phyloP scores from a whole-genome alignment of 176 grass and related monocot genomes.

The Thalia dealbata region DNA sequence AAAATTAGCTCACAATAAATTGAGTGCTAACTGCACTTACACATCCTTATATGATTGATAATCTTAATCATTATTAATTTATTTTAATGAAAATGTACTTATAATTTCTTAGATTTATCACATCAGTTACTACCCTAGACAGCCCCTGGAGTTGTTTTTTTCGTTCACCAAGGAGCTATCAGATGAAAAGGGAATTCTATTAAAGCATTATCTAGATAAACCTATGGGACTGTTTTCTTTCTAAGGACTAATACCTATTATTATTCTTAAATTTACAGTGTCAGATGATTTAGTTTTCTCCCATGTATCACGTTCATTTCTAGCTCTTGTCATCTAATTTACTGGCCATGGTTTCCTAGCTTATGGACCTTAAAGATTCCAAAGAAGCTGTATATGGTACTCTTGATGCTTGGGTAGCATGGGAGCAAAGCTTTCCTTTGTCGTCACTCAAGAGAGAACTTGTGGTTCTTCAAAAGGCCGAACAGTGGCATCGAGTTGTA shows the following conservation, averaged over 20 bases:
- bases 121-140: not conserved
- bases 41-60: not conserved
- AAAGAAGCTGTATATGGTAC: constrained; percentile 76
- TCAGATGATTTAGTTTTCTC: not conserved
- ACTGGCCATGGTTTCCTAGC: not conserved
- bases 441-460: constrained; percentile 53
- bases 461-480: constrained; percentile 63
- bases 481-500: constrained; percentile 90
- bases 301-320: not conserved
- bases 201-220: not conserved
- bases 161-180: not conserved
- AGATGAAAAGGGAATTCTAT: not conserved
- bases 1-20: not conserved
- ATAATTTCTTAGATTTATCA: not conserved
- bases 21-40: not conserved
- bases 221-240: not conserved
- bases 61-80: not conserved
- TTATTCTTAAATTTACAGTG: not conserved
- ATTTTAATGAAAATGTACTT: not conserved
- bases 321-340: not conserved
- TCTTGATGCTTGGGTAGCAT: constrained; percentile 87
- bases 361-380: constrained; percentile 68
- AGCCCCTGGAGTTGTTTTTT: not conserved
- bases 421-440: constrained; percentile 63
- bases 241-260: not conserved